Base-by-base conservation (phyloP, 305 asterid species). In the Fraxinus xanthoxyloides region DNA sequence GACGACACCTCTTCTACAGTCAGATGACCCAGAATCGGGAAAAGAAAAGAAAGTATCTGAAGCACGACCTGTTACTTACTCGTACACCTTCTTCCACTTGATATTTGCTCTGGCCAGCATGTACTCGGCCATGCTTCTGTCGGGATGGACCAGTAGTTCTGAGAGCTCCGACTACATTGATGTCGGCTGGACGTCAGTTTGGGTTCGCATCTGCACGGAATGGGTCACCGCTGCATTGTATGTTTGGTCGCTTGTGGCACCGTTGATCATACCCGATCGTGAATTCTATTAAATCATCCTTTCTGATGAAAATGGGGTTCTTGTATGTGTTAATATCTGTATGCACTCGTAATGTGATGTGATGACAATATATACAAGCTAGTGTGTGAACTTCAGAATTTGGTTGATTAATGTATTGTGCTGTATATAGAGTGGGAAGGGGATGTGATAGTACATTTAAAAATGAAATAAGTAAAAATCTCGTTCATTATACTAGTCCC, bases 61-160 rank as follows among this genome's bases (percentile, higher is more conserved):
- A 85, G 72, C 94, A n/a, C 87, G 83, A 3, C 97, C 98, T 0
- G 98, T 96, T 19, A 90, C 91, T 78, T 96, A 96, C 90, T 96
- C 99, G 5, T 96, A 96, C 86, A 89, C 90, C 3, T 96, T 96
- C 91, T 96, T 96, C 90, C 98, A 93, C 84, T 92, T 96, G 73
- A 94, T 96, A 91, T 96, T 95, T 84, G 93, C 98, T 59, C 91
- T 96, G 4, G 99, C 99, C 34, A 93, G 97, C 90, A 96, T 96
- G 99, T 96, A 96, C 88, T 93, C 99, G 0, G 98, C 97, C 75
- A 96, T 96, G 99, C 99, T 96, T 79, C 93, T 96, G 13, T 91
- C 99, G 0, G 99, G 99, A 2, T 96, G 99, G 99, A 94, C 97
- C 24, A 92, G 95, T 81, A 85, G 85, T 61, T 87, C 97, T 0